Evolutionary conservation across 2,329 filamentous ascomycete genomes (phyloP).

Genomic region (Taxawa tesnikishii): DNA sequence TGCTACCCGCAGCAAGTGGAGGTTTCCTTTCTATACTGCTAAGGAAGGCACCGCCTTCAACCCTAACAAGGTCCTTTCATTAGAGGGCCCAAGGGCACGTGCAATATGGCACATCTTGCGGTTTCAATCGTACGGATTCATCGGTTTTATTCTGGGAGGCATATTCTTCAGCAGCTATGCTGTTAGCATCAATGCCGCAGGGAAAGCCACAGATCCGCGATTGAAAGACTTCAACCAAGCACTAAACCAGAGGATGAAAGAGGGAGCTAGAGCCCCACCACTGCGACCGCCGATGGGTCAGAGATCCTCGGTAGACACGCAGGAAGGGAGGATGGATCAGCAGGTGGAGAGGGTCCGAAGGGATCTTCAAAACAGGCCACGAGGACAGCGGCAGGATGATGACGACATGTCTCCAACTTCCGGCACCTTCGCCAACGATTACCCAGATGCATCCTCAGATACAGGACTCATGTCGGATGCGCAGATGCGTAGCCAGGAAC

Average conservation of each 20-base stretch:
- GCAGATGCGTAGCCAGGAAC: slow-evolving; percentile 12
- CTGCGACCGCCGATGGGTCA: slow-evolving; percentile 3
- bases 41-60: slow-evolving; percentile 22
- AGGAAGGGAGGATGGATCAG: slow-evolving; percentile 7
- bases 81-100: slow-evolving; percentile 22
- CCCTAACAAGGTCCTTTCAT: slow-evolving; percentile 22
- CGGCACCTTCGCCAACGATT: slow-evolving; percentile 18
- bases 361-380: neutral
- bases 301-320: slow-evolving; percentile 5
- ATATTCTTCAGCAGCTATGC: slow-evolving; percentile 18
- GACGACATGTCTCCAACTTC: slow-evolving; percentile 30
- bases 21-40: slow-evolving; percentile 30
- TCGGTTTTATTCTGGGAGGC: slow-evolving; percentile 22
- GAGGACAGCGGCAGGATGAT: slow-evolving; percentile 5
- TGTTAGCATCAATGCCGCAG: slow-evolving; percentile 20
- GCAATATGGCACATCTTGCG: slow-evolving; percentile 17
- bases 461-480: slow-evolving; percentile 19
- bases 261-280: slow-evolving; percentile 10
- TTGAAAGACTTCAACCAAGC: slow-evolving; percentile 26
- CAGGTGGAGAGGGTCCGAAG: slow-evolving; percentile 4
- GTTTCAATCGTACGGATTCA: slow-evolving; percentile 15
- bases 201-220: slow-evolving; percentile 25
- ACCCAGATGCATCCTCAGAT: slow-evolving; percentile 13
- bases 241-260: slow-evolving; percentile 18
- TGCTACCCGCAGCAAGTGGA: slow-evolving; percentile 19